phyloP scores from a whole-genome alignment of 768 basidiomycete species.

The Strobilomyces dryophilus region DNA sequence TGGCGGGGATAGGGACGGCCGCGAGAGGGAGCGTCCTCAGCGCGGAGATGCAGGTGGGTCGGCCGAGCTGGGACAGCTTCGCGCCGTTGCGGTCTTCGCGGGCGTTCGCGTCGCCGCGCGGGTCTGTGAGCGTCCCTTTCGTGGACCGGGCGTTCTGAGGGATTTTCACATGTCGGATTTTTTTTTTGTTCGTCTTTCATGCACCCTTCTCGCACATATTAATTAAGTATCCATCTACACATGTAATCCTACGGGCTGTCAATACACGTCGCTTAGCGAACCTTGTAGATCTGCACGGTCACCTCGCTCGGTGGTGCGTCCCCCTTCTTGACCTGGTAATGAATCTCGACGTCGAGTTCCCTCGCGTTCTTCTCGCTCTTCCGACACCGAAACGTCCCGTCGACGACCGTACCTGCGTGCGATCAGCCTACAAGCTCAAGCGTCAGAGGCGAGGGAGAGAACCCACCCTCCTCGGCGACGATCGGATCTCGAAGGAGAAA shows the following conservation, averaged over 20 bases:
- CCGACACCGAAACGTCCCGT: slow-evolving; percentile 77
- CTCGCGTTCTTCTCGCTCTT: slow-evolving; percentile 81
- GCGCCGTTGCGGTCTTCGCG: slow-evolving; percentile 9
- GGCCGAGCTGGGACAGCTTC: slow-evolving; percentile 13
- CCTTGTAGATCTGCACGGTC: slow-evolving; percentile 76
- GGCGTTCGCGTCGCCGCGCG: not conserved
- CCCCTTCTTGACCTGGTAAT: slow-evolving; percentile 51
- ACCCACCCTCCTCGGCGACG: slow-evolving; percentile 66
- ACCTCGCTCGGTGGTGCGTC: slow-evolving; percentile 36
- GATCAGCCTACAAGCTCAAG: not conserved
- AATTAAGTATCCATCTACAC: too few relatives aligned
- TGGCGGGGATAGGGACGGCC: slow-evolving; percentile 47
- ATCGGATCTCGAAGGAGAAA: slow-evolving; percentile 84
- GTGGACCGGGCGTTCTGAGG: slow-evolving; percentile 8
- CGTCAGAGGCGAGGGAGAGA: not conserved
- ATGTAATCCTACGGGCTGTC: slow-evolving; percentile 8
- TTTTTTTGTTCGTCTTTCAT: not conserved
- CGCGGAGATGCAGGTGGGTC: slow-evolving; percentile 4
- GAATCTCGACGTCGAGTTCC: slow-evolving; percentile 90
- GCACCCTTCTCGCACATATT: too few relatives aligned
- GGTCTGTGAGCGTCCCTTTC: not conserved
- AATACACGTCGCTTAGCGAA: slow-evolving; percentile 43
- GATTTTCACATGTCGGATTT: too few relatives aligned
- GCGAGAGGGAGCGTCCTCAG: slow-evolving; percentile 31
- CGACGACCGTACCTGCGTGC: slow-evolving; percentile 60